Evolutionary conservation across 73 alveolate species (phyloP).

Genomic region (Tetrahymena elliotti): DNA sequence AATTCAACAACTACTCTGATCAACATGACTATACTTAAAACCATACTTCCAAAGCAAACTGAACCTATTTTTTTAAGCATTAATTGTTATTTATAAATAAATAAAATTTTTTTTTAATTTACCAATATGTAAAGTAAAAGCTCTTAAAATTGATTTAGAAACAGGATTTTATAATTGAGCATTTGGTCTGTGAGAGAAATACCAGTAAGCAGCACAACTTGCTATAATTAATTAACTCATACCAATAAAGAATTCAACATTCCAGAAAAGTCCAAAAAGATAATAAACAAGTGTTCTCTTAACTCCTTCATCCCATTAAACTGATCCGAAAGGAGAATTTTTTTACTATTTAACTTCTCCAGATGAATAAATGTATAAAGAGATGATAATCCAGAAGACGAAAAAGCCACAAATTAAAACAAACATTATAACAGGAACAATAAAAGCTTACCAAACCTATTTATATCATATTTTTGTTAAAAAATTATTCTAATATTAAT

Average conservation of each 20-base stretch:
- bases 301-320: constrained; percentile 63
- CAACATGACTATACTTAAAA: constrained; percentile 64
- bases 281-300: constrained; percentile 1
- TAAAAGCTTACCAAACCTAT: constrained; percentile 38
- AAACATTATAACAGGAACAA: constrained; percentile 80
- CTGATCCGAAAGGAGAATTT: constrained; percentile 45
- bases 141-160: constrained; percentile 66
- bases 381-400: constrained; percentile 70
- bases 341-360: constrained; percentile 60
- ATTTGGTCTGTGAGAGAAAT: constrained; percentile 79
- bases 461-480: neutral
- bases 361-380: constrained; percentile 69
- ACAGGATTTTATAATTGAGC: constrained; percentile 61
- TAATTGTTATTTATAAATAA: constrained; percentile 59
- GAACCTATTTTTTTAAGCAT: no score
- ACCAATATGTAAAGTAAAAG: constrained; percentile 70
- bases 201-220: constrained; percentile 86
- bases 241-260: constrained; percentile 53
- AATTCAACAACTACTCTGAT: constrained; percentile 51
- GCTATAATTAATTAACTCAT: constrained; percentile 76
- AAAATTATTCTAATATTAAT: no score
- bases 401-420: constrained; percentile 53
- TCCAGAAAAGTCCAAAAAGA: constrained; percentile 28
- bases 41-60: constrained; percentile 75
- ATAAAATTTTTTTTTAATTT: constrained; percentile 41